Evolutionary conservation across 371 early-diverging fungal genomes (phyloP), one percentile per base, ranked within the genome.

Genomic region (Apophysomyces ossiformis): DNA sequence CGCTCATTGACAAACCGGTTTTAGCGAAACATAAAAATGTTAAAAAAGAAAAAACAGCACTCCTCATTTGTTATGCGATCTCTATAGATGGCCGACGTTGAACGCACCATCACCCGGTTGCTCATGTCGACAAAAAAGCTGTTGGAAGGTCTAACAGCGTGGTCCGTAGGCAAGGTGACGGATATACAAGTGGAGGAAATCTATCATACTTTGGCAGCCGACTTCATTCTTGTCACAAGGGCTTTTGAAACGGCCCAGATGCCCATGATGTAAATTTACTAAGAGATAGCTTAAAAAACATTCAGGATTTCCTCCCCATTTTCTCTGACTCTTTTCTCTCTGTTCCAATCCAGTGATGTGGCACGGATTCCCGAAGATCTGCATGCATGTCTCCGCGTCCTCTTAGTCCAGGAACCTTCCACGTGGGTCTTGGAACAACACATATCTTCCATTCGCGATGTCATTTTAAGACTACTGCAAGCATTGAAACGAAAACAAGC

Each of bases 401-500:
- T 80, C 12, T 64, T 86, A 15, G 71, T 69, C 11, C 77, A 85
- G 54, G 78, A 81, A 15, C 84, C 87, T 8, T 83, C 85, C 2
- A 75, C 76, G 7, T 16, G 66, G 4, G 75, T 78, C 7, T 63
- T 89, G 26, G 89, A 89, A 45, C 70, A 76, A 13, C 79, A 86
- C 57, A 46, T 89, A 21, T 87, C 89, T 16, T 64, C 71, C 4
- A 87, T 89, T 50, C 81, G 83, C 38, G 84, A 85, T 41, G 74
- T 78, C 36, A 85, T 89, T 61, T 72, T 89, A 43, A 70, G 65
- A 39, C 66, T 89, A 21, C 64, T 89, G 9, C 84, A 85, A 54
- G 81, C 82, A 2, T 67, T 89, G 21, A 86, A 85, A 60, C 69
- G 63, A 32, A 87, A 86, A 46, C 87, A 88, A 65, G 78, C 78